Percentiles rank a stretch among this genome's conserved stretches.
Evolutionary conservation across 2,329 filamentous ascomycete species (phyloP).

Genomic region (Knoxdaviesia capensis): DNA sequence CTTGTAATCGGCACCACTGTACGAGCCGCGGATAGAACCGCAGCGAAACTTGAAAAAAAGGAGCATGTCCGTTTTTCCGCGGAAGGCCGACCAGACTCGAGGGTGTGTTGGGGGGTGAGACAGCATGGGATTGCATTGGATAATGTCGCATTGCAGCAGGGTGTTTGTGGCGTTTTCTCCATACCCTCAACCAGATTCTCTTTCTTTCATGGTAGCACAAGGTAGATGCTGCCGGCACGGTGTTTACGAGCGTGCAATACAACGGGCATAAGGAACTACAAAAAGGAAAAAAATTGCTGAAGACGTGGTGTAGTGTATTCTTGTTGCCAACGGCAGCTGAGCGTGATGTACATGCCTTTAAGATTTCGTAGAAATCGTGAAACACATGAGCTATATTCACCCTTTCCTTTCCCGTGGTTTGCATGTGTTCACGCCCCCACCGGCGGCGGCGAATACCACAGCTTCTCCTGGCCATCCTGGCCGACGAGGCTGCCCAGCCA

Average conservation of each 20-base stretch:
- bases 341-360: neutral
- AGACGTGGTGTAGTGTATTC: neutral
- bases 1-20: neutral
- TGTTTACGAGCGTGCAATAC: constrained; percentile 32
- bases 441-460: constrained; percentile 20
- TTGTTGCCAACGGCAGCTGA: neutral
- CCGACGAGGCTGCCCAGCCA: constrained; percentile 42
- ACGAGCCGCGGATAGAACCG: no score
- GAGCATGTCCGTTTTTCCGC: no score
- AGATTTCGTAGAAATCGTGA: no score
- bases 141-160: no score
- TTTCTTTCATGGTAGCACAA: constrained; percentile 14
- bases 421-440: no score
- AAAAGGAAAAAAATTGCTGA: constrained; percentile 1
- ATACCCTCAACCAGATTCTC: constrained; percentile 3
- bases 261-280: neutral
- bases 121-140: no score
- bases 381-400: no score
- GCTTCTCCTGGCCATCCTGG: constrained; percentile 16
- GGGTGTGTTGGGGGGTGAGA: no score
- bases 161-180: no score
- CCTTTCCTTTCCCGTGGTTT: no score
- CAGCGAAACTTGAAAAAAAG: no score
- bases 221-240: constrained; percentile 70
- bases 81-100: no score